phyloP scores from a whole-genome alignment of 345 rosid species.

The Citrus mangshanensis region DNA sequence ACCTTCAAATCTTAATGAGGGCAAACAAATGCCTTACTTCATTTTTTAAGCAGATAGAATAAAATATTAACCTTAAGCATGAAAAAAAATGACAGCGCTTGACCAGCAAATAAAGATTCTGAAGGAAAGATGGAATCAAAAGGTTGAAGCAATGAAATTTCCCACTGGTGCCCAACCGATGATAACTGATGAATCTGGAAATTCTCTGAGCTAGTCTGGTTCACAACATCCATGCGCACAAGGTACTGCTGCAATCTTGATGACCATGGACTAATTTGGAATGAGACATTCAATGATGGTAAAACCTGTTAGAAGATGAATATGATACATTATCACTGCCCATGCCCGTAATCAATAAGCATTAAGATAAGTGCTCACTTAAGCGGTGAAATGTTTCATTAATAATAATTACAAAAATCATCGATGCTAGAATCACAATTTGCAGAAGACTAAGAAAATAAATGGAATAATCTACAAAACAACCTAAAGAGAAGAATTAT shows the following conservation, averaged over 20 bases:
- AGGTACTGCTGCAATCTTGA: conserved; percentile 76
- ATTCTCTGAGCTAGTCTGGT: conserved; percentile 65
- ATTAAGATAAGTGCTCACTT: background rate
- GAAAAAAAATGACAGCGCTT: conserved; percentile 83
- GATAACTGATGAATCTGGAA: conserved; percentile 83
- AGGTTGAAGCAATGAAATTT: conserved; percentile 75
- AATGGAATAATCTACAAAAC: background rate
- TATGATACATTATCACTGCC: background rate
- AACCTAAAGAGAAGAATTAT: background rate
- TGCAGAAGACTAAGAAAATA: background rate
- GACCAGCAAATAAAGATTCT: conserved; percentile 63
- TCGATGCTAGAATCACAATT: background rate
- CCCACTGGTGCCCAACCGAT: conserved; percentile 74
- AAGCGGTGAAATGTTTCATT: background rate
- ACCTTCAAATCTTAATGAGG: background rate
- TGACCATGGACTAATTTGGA: conserved; percentile 74
- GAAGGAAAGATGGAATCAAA: conserved; percentile 61
- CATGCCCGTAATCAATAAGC: background rate
- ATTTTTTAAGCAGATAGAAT: background rate
- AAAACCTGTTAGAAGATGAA: conserved; percentile 47
- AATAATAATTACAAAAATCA: background rate
- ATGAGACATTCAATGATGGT: conserved; percentile 77
- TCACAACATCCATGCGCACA: conserved; percentile 80
- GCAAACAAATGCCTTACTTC: background rate
- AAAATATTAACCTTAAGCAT: conserved; percentile 59